Percentiles rank a stretch among this genome's conserved stretches.
Evolutionary conservation across 2,329 filamentous ascomycete genomes (phyloP).

Genomic region (Colletotrichum sp.): DNA sequence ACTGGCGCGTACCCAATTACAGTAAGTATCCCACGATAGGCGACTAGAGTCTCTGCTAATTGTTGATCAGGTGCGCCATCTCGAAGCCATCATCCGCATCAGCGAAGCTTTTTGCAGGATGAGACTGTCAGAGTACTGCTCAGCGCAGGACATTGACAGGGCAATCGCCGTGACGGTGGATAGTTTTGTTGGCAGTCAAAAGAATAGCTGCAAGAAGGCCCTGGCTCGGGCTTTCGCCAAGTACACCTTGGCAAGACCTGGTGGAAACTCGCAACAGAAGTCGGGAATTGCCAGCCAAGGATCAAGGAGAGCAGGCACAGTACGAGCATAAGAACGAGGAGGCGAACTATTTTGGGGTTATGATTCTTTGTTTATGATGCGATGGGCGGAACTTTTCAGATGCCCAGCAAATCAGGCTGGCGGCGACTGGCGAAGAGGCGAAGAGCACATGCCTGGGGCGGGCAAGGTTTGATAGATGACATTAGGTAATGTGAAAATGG

Average conservation of each 20-base stretch:
- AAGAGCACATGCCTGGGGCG: constrained; percentile 1
- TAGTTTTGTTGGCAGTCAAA: constrained; percentile 94
- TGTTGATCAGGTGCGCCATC: constrained; percentile 80
- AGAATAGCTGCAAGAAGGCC: constrained; percentile 97
- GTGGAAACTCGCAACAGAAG: constrained; percentile 22
- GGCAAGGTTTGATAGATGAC: constrained; percentile 2
- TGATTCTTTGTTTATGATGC: not conserved
- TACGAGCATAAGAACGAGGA: constrained; percentile 1
- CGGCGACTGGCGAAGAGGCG: constrained; percentile 19
- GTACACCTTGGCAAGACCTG: constrained; percentile 71
- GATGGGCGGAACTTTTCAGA: not conserved
- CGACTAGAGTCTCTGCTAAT: not conserved
- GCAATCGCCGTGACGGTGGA: constrained; percentile 97
- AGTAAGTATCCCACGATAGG: constrained; percentile 58
- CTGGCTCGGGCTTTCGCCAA: constrained; percentile 94
- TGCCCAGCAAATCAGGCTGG: constrained; percentile 6
- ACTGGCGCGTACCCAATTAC: constrained; percentile 98
- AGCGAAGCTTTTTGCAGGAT: constrained; percentile 95
- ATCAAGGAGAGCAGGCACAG: constrained; percentile 15
- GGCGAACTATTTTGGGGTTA: not conserved
- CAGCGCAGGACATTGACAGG: constrained; percentile 88
- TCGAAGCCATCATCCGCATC: constrained; percentile 97
- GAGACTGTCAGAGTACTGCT: constrained; percentile 96
- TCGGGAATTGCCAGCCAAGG: constrained; percentile 25
- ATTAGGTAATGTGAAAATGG: constrained; percentile 1